Percentiles rank a stretch among this genome's conserved stretches.
These are phyloP conservation scores for Aspergillus pseudoterreus DNA, from an alignment of 2,329 filamentous ascomycete genomes.

Conservation along the genomic window DNA sequence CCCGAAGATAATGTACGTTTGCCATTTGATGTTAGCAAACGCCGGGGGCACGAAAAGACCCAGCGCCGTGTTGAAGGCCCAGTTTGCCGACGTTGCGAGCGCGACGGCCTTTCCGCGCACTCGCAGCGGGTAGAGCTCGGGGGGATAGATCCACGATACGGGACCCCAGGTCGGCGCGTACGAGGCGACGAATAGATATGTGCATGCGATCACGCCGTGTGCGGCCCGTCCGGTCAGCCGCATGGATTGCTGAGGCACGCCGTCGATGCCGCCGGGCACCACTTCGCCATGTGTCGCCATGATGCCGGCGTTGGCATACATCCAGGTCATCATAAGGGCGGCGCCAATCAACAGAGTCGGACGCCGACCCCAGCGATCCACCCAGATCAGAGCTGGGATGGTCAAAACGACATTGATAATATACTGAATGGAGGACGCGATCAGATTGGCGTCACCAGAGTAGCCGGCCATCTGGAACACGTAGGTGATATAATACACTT, in stretches of 20 bases:
- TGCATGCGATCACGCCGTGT: slow-evolving; percentile 66
- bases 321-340: slow-evolving; percentile 54
- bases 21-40: slow-evolving; percentile 54
- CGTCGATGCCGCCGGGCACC: slow-evolving; percentile 37
- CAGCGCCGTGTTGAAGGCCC: slow-evolving; percentile 57
- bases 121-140: slow-evolving; percentile 60
- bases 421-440: slow-evolving; percentile 68
- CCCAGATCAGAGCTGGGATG: slow-evolving; percentile 69
- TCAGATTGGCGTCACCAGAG: slow-evolving; percentile 54
- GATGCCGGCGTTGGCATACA: slow-evolving; percentile 43
- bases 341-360: slow-evolving; percentile 62
- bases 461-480: slow-evolving; percentile 70
- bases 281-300: slow-evolving; percentile 36
- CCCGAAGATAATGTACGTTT: slow-evolving; percentile 72
- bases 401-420: slow-evolving; percentile 80
- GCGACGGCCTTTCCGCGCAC: slow-evolving; percentile 64
- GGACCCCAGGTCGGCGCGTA: slow-evolving; percentile 65
- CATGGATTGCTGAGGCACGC: slow-evolving; percentile 36
- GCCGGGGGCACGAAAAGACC: slow-evolving; percentile 55
- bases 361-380: slow-evolving; percentile 73
- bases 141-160: slow-evolving; percentile 57
- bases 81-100: slow-evolving; percentile 59
- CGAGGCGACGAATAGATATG: slow-evolving; percentile 70
- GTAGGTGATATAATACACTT: slow-evolving; percentile 60
- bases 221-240: slow-evolving; percentile 43